Evolutionary conservation across 345 rosid species (phyloP), one percentile per base, ranked within the genome.

Genomic region (Linum trigynum): DNA sequence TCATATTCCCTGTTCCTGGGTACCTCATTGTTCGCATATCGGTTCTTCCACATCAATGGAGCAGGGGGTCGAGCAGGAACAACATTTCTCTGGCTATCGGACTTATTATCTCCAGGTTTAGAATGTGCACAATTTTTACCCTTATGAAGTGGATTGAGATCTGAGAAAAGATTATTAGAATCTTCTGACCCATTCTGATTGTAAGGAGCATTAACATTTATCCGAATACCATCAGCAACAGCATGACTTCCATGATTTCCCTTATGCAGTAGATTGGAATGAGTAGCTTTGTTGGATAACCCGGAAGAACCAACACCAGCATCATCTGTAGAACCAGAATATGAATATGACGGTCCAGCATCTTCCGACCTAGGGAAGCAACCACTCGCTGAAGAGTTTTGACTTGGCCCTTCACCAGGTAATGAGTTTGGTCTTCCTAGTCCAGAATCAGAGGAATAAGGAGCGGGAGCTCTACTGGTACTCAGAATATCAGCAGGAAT

Each of bases 81-180:
- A 15, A 75, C 80, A 74, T 80, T 81, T 74, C 70, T 86, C 55
- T 72, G 83, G 67, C 79, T 79, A 68, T 78, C 89, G 72, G 76
- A 78, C 68, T 72, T 86, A 76, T 66, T 83, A 64, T 78, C 95
- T 55, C 78, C 71, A 64, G 81, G 73, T 53, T 83, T 84, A 67
- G 79, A 80, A 51, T 74, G 87, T 74, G 71, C 77, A 65, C 65
- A 84, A 66, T 72, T 76, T 77, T 84, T 91, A 51, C 83, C 96
- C 80, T 91, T 91, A 39, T 87, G 96, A 72, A 95, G 87, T 32
- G 96, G 99, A 75, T 91, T 87, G 69, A 89, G 96, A 78, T 95
- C 99, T 71, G 96, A 89, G 59, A 95, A 95, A 74, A 86, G 97
- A 73, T 77, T 82, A 67, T 67, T 85, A 2, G 85, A 71, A 72